Evolutionary conservation across 345 rosid species (phyloP), one percentile per base, ranked within the genome.

Genomic region (Laguncularia racemosa): DNA sequence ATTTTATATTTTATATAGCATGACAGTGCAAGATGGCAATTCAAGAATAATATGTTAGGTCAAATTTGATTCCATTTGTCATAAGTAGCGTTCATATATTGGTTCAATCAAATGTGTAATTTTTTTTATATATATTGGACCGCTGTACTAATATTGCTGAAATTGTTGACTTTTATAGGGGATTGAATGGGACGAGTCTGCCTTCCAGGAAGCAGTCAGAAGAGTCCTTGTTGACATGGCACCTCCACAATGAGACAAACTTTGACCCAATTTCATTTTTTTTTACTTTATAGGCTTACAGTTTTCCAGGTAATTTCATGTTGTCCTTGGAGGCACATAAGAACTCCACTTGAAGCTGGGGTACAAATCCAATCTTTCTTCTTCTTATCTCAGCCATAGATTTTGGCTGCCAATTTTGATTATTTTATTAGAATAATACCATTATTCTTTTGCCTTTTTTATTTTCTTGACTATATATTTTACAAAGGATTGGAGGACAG

Each of bases 131-230:
- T 33, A 4, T 33, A 10, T 33, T 33, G 40, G 40, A 47, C 50
- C 16, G 46, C n/a, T 1, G 19, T 2, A 45, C 12, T 13, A 14
- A 12, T 9, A 12, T 40, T 43, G 21, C 21, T 13, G 20, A n/a
- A 45, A 20, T 10, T 28, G 1, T 0, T 46, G 40, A 33, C 23
- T 59, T 55, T 45, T 67, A 63, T 47, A 88, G 97, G 88, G 76
- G 14, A 56, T 57, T 33, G 96, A 82, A 53, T 88, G 95, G 88
- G 89, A 91, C 80, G 95, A 91, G 67, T 53, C 84, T 40, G 76
- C 73, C 76, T 88, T 88, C 87, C 77, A 57, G 77, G 95, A 91
- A 80, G 96, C 97, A 68, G 78, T 80, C 46, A 78, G 71, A 73
- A 80, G 96, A 58, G 75, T 83, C 12, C 73, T 83, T 62, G 79